phyloP scores from a whole-genome alignment of 1,284 basidiomycete genomes.

The Phlebopus sp. region DNA sequence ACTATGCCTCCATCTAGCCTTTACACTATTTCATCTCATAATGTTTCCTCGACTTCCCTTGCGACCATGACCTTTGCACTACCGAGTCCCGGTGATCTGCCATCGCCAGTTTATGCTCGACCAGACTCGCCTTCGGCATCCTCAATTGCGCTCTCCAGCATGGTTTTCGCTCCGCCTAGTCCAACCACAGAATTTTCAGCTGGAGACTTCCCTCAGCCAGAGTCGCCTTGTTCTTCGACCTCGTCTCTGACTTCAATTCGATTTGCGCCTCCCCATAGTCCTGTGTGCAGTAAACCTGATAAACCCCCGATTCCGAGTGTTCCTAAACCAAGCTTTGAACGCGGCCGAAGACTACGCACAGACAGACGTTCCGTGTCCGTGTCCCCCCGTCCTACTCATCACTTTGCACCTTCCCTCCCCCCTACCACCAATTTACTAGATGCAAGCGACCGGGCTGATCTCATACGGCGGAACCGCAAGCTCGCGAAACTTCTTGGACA shows the following conservation, averaged over 20 bases:
- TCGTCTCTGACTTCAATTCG: constrained; percentile 27
- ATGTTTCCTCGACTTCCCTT: constrained; percentile 23
- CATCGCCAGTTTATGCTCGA: constrained; percentile 9
- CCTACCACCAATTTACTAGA: constrained; percentile 68
- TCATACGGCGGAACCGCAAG: constrained; percentile 72
- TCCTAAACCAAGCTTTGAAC: constrained; percentile 33
- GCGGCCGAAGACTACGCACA: constrained; percentile 11
- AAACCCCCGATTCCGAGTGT: constrained; percentile 41
- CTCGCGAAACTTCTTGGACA: constrained; percentile 76
- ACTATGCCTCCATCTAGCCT: constrained; percentile 18
- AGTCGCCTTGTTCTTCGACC: constrained; percentile 25
- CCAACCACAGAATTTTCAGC: constrained; percentile 14
- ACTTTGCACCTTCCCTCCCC: constrained; percentile 31
- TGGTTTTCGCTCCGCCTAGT: constrained; percentile 29
- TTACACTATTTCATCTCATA: constrained; percentile 15
- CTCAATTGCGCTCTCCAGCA: constrained; percentile 23
- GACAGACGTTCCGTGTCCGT: constrained; percentile 27
- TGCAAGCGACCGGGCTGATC: constrained; percentile 65
- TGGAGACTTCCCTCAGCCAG: constrained; percentile 11
- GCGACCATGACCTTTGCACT: constrained; percentile 30
- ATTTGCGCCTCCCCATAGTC: constrained; percentile 24
- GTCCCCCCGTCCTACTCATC: constrained; percentile 22
- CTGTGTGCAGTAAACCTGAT: constrained; percentile 23
- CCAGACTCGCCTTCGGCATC: constrained; percentile 14
- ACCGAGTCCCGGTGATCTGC: constrained; percentile 23